A percentile compares a stretch with the other conserved stretches of the same genome.
phyloP scores from a whole-genome alignment of 2,329 filamentous ascomycete species.

The Chrysosporium keratinophilum region DNA sequence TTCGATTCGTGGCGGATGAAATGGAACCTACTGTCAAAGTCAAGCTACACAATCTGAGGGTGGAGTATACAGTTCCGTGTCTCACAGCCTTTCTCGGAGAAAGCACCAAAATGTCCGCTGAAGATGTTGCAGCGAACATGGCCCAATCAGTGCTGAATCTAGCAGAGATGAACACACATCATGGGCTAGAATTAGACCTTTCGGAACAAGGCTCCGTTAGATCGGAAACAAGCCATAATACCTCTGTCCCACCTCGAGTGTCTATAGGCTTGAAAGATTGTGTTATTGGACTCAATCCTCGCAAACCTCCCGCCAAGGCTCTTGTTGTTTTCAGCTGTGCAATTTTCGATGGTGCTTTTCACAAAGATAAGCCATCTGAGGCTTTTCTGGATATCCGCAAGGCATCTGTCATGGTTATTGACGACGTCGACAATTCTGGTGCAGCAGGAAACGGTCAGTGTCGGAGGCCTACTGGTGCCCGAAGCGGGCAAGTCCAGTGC shows the following conservation, averaged over 20 bases:
- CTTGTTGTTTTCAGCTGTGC: constrained; percentile 70
- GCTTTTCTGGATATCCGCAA: constrained; percentile 62
- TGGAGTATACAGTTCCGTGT: constrained; percentile 83
- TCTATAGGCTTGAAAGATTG: constrained; percentile 66
- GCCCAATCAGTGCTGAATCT: constrained; percentile 71
- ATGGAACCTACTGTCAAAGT: constrained; percentile 84
- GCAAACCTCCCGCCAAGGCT: constrained; percentile 63
- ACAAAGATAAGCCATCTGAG: constrained; percentile 54
- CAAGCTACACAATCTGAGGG: constrained; percentile 68
- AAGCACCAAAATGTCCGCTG: constrained; percentile 53
- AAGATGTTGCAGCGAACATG: constrained; percentile 65
- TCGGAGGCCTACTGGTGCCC: constrained; percentile 20
- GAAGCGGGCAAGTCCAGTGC: constrained; percentile 39
- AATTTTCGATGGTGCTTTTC: constrained; percentile 56
- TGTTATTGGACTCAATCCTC: constrained; percentile 72
- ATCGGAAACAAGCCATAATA: constrained; percentile 17
- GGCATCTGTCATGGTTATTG: constrained; percentile 70
- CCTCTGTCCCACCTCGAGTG: constrained; percentile 43
- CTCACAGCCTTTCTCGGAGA: constrained; percentile 70
- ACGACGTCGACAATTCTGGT: constrained; percentile 52
- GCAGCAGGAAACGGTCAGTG: constrained; percentile 27
- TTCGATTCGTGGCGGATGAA: constrained; percentile 83
- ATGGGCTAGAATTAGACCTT: constrained; percentile 15
- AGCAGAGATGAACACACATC: constrained; percentile 44
- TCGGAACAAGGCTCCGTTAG: constrained; percentile 12